Base-by-base conservation (phyloP, 1,139 yeast species). In the Yamadazyma diddensiae region DNA sequence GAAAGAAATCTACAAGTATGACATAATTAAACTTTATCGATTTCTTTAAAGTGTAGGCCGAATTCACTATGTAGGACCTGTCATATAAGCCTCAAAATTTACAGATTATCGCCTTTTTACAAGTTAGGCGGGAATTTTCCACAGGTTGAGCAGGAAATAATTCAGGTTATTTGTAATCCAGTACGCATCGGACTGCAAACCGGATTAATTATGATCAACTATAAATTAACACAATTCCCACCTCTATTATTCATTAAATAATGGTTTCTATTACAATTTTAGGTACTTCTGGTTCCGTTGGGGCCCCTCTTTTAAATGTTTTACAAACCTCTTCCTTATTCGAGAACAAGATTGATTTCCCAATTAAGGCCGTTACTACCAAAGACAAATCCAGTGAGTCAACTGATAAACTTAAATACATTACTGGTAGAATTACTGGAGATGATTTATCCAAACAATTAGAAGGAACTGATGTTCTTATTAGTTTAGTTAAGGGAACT, bases 251-350 rank as follows among this genome's bases (percentile, higher is more conserved):
- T 21, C 11, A 21, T 21, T 7, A 9, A 10, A 21, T 10, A 6
- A 51, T 51, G 55, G 30, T 46, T 21, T 43, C 65, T 27, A 53
- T 79, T 44, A 84, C 81, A 20, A 52, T 79, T 35, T 49, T 73
- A 37, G 84, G 85, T 24, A 47, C 67, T 30, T 61, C 66, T 37
- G 85, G 86, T 20, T 41, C 55, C 40, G 56, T 79, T 28, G 83
- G 81, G 22, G 48, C 56, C 35, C 73, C 76, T 28, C 56, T 65
- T 14, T 34, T 77, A 22, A 57, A 57, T 2, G 77, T 78, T 3
- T 53, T 77, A 30, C 46, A 65, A 8, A n/a, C n/a, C n/a, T 59
- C 72, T 6, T 49, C 65, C 10, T 41, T 55, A 11, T 76, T 77
- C 47, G 56, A 57, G 14, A 55, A 55, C 36, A 70, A 71, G 42